Evolutionary conservation across 2,329 filamentous ascomycete genomes (phyloP).

Genomic region (Aspergillus viridinutans): DNA sequence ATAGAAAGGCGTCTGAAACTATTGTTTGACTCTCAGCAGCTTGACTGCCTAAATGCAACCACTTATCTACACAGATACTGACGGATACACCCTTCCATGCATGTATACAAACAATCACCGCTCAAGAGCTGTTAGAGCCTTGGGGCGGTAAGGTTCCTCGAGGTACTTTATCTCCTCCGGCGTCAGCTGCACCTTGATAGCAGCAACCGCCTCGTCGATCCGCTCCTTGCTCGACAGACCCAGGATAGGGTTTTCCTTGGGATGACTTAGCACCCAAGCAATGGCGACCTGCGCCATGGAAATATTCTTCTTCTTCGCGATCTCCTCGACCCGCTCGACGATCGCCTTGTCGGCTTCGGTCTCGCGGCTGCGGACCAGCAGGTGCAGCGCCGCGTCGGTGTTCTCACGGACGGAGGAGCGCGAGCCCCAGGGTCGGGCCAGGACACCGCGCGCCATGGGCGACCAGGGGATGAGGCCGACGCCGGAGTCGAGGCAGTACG

Average conservation of each 20-base stretch:
- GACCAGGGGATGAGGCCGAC: constrained; percentile 39
- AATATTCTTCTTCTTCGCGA: constrained; percentile 54
- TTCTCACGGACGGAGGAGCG: constrained; percentile 42
- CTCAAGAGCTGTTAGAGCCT: constrained; percentile 32
- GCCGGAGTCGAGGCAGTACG: constrained; percentile 36
- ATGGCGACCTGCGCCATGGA: constrained; percentile 62
- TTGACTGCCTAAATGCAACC: not conserved
- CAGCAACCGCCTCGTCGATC: constrained; percentile 58
- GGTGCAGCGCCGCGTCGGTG: constrained; percentile 42
- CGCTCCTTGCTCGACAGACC: constrained; percentile 56
- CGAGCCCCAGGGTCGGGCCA: constrained; percentile 44
- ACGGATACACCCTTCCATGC: not conserved
- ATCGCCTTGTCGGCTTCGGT: constrained; percentile 50
- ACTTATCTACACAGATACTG: not conserved
- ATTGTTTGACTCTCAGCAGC: not conserved
- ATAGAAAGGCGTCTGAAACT: not conserved
- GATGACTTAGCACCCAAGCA: constrained; percentile 57
- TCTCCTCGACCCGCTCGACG: constrained; percentile 53
- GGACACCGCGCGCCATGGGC: constrained; percentile 42
- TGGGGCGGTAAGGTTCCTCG: constrained; percentile 59
- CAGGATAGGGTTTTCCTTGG: constrained; percentile 56
- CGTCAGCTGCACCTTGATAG: constrained; percentile 45
- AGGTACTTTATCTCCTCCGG: constrained; percentile 59
- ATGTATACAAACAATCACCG: constrained; percentile 12
- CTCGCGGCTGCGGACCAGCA: constrained; percentile 39